Evolutionary conservation across 1,284 basidiomycete genomes (phyloP).

Genomic region (Microbotryum scabiosae): DNA sequence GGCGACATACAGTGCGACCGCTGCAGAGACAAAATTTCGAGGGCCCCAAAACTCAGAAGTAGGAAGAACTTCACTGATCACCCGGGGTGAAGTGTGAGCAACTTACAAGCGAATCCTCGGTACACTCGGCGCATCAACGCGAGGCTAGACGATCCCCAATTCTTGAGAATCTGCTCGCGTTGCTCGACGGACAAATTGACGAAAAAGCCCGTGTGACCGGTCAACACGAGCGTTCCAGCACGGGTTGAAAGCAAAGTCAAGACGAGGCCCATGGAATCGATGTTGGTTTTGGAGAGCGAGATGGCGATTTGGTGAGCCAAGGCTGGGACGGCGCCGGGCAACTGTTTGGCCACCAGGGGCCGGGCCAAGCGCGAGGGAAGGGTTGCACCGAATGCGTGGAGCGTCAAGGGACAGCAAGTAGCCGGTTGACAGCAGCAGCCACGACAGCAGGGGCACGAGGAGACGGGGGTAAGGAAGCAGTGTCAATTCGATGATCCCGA

Average conservation of each 20-base stretch:
- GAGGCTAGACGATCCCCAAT: constrained; percentile 17
- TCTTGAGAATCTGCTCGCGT: constrained; percentile 16
- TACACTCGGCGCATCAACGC: constrained; percentile 14
- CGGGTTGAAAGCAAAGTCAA: constrained; percentile 20
- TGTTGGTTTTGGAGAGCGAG: constrained; percentile 17
- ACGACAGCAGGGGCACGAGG: too few relatives aligned
- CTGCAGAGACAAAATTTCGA: background rate
- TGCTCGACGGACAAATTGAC: constrained; percentile 12
- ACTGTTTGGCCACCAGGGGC: background rate
- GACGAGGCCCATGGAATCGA: constrained; percentile 11
- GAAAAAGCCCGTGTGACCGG: constrained; percentile 17
- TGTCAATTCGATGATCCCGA: too few relatives aligned
- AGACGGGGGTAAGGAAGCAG: too few relatives aligned
- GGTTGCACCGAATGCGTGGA: too few relatives aligned
- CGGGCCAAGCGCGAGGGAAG: too few relatives aligned
- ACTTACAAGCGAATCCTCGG: constrained; percentile 17
- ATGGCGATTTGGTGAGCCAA: constrained; percentile 14
- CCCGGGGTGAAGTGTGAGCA: background rate
- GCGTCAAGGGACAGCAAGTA: too few relatives aligned
- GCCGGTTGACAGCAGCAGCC: too few relatives aligned
- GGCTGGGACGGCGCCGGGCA: constrained; percentile 16
- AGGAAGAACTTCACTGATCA: too few relatives aligned
- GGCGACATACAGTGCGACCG: constrained; percentile 17
- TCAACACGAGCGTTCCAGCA: constrained; percentile 20
- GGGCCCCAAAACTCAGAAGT: background rate